Percentiles rank a stretch among this genome's conserved stretches.
phyloP scores from a whole-genome alignment of 148 eudicot genomes.

The Cornus florida region DNA sequence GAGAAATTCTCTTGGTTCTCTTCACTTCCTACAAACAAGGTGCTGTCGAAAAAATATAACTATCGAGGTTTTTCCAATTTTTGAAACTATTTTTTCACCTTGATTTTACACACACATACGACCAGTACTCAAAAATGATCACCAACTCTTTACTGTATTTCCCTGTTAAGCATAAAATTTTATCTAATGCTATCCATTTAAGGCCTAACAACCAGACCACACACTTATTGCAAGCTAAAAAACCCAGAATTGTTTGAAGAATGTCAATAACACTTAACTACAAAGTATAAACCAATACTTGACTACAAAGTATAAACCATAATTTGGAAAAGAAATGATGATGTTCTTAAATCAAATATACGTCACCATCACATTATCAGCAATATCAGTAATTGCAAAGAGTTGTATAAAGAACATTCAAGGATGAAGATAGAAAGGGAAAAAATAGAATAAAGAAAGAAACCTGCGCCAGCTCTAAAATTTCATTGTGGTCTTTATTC shows the following conservation, averaged over 20 bases:
- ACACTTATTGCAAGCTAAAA: not conserved
- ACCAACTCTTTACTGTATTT: not conserved
- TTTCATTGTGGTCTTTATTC: constrained; percentile 97
- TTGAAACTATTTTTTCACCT: too few relatives aligned
- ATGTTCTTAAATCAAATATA: not conserved
- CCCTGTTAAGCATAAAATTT: not conserved
- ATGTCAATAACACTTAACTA: not conserved
- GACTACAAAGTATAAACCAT: not conserved
- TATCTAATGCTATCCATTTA: too few relatives aligned
- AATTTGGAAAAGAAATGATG: not conserved
- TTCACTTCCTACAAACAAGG: too few relatives aligned
- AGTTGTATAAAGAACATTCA: not conserved
- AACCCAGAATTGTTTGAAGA: not conserved
- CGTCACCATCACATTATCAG: not conserved
- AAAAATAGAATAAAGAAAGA: not conserved
- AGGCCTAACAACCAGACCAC: not conserved
- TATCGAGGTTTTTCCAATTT: too few relatives aligned
- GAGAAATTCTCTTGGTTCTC: too few relatives aligned
- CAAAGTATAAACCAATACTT: not conserved
- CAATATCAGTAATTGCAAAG: not conserved
- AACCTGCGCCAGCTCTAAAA: constrained; percentile 95
- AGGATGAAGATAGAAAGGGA: not conserved
- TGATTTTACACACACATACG: too few relatives aligned
- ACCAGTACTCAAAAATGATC: not conserved
- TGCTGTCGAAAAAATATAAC: too few relatives aligned